phyloP scores from a whole-genome alignment of 2,329 filamentous ascomycete species.

The Diplodia intermedia region DNA sequence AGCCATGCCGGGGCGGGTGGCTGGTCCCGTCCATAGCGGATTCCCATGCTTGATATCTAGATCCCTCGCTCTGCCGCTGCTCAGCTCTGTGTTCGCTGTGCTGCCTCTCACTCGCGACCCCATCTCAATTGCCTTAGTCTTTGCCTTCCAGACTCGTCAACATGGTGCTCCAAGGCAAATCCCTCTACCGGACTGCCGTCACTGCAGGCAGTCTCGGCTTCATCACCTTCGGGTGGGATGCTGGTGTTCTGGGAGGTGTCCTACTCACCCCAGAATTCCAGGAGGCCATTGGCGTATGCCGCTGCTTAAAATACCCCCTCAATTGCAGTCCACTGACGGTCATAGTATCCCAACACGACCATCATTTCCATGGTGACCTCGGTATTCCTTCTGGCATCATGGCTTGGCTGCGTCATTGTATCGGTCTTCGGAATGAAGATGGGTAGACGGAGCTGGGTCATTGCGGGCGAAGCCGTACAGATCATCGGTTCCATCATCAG shows the following conservation, averaged over 20 bases:
- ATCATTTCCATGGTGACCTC: slow-evolving; percentile 41
- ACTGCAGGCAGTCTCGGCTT: slow-evolving; percentile 40
- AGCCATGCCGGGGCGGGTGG: background rate
- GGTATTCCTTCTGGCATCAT: slow-evolving; percentile 41
- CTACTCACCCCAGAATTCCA: slow-evolving; percentile 42
- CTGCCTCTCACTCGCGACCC: background rate
- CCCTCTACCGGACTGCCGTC: slow-evolving; percentile 31
- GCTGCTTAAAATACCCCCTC: background rate
- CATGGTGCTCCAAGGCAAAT: slow-evolving; percentile 30
- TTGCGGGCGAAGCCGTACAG: slow-evolving; percentile 39
- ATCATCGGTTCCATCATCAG: slow-evolving; percentile 44
- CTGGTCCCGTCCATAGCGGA: background rate
- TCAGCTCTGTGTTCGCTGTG: slow-evolving; percentile 10
- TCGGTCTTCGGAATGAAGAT: slow-evolving; percentile 38
- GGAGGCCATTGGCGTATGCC: slow-evolving; percentile 41
- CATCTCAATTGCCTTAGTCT: slow-evolving; percentile 11
- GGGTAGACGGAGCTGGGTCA: slow-evolving; percentile 41
- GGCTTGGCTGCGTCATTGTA: slow-evolving; percentile 42
- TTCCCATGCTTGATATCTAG: slow-evolving; percentile 11
- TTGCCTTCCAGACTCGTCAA: slow-evolving; percentile 8
- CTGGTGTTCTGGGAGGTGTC: slow-evolving; percentile 46
- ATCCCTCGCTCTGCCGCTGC: background rate
- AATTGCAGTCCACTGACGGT: background rate
- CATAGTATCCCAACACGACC: slow-evolving; percentile 39
- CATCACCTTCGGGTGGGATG: slow-evolving; percentile 48